These are phyloP conservation scores for Apiotrichum mycotoxinovorans DNA, from an alignment of 1,284 basidiomycete genomes.

Conservation along the genomic window DNA sequence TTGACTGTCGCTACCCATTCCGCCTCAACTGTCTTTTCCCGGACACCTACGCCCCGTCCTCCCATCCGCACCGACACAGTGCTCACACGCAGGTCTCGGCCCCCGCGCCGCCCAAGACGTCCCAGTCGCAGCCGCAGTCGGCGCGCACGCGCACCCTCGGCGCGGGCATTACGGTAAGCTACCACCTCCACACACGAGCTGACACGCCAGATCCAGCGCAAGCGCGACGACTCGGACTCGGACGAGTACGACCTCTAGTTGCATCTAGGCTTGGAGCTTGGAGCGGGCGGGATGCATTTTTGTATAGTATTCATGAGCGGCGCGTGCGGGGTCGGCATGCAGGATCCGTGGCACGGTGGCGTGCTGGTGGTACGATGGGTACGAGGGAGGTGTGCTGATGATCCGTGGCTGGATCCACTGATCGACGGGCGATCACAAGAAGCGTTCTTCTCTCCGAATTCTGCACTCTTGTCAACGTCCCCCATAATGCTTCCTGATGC, in stretches of 20 bases:
- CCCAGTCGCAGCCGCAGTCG: constrained; percentile 27
- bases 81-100: constrained; percentile 35
- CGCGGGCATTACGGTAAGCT: constrained; percentile 46
- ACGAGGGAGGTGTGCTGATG: no score
- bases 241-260: constrained; percentile 50
- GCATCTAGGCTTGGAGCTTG: not conserved
- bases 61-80: not conserved
- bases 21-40: not conserved
- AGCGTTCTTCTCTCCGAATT: no score
- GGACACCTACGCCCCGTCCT: not conserved
- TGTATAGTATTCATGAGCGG: not conserved
- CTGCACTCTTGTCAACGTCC: no score
- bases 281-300: not conserved
- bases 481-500: no score
- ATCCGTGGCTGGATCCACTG: no score
- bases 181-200: not conserved
- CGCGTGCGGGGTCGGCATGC: no score
- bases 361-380: no score
- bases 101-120: constrained; percentile 30
- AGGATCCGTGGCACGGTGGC: no score
- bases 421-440: no score
- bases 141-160: constrained; percentile 43
- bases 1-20: no score
- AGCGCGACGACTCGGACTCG: constrained; percentile 49
- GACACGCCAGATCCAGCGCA: constrained; percentile 45